Evolutionary conservation across 305 asterid genomes (phyloP).

Genomic region (Fraxinus baroniana): DNA sequence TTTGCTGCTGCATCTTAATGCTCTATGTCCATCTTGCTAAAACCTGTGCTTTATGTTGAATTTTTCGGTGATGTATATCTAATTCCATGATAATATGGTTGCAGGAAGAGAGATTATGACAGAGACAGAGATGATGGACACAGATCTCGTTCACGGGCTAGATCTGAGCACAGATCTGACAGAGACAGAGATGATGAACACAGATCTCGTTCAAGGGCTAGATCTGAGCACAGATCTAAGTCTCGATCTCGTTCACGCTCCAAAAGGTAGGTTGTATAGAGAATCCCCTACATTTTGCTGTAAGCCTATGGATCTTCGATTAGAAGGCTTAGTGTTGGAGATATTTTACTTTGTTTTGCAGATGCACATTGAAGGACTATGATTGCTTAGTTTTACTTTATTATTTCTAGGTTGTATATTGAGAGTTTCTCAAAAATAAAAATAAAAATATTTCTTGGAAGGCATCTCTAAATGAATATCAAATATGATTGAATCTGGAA

Average conservation of each 20-base stretch:
- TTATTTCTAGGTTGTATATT: background rate
- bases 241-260: slow-evolving; percentile 75
- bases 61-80: slow-evolving; percentile 6
- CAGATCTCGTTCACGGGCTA: slow-evolving; percentile 65
- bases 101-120: slow-evolving; percentile 72
- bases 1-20: background rate
- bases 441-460: background rate
- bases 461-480: background rate
- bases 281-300: background rate
- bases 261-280: slow-evolving; percentile 51
- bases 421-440: background rate
- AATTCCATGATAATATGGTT: slow-evolving; percentile 20
- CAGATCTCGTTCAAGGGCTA: slow-evolving; percentile 66
- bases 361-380: background rate
- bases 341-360: background rate
- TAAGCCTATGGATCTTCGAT: background rate
- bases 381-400: background rate
- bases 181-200: slow-evolving; percentile 77
- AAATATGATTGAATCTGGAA: background rate
- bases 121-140: slow-evolving; percentile 77
- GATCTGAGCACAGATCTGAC: slow-evolving; percentile 72
- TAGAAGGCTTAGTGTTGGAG: background rate
- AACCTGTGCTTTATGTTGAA: background rate
- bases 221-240: slow-evolving; percentile 70
- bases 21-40: slow-evolving; percentile 5